Conservation (phyloP, 352 stramenopile species). For the Phytophthora sp. region DNA sequence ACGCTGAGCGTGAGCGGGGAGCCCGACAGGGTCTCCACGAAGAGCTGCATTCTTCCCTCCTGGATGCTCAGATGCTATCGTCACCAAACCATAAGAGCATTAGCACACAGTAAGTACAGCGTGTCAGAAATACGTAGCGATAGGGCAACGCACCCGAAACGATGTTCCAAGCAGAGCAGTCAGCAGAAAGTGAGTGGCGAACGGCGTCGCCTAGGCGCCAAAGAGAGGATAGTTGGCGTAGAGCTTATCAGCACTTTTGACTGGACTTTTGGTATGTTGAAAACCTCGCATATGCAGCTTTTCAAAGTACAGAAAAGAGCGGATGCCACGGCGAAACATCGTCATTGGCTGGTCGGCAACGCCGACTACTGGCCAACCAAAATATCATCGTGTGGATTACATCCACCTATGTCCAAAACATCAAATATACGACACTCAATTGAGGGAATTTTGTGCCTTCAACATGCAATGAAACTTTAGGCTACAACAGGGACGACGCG, state of each 20-base stretch:
- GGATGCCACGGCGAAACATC: background rate
- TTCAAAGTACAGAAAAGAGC: background rate
- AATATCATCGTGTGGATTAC: constrained; percentile 21
- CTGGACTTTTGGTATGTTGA: constrained; percentile 2
- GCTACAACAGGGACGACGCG: background rate
- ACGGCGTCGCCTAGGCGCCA: background rate
- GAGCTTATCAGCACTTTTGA: constrained; percentile 18
- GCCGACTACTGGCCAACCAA: constrained; percentile 41
- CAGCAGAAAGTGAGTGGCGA: constrained; percentile 89
- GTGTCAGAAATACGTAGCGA: background rate
- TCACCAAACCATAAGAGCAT: constrained; percentile 14
- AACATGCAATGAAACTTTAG: constrained; percentile 7
- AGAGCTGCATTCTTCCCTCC: constrained; percentile 95
- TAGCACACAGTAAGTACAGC: constrained; percentile 3
- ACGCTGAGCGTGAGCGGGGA: constrained; percentile 82
- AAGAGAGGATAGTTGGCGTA: constrained; percentile 11
- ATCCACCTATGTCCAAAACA: background rate
- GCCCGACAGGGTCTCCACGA: constrained; percentile 91
- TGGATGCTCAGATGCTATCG: constrained; percentile 92
- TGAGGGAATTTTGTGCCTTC: constrained; percentile 15
- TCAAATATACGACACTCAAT: background rate
- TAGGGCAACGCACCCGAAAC: constrained; percentile 50
- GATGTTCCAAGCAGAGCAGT: constrained; percentile 91
- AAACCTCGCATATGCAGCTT: constrained; percentile 16
- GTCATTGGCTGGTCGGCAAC: constrained; percentile 29